Percentiles rank a stretch among this genome's conserved stretches.
Conservation (phyloP, 257 asterid species). For the Jacaranda copaia region DNA sequence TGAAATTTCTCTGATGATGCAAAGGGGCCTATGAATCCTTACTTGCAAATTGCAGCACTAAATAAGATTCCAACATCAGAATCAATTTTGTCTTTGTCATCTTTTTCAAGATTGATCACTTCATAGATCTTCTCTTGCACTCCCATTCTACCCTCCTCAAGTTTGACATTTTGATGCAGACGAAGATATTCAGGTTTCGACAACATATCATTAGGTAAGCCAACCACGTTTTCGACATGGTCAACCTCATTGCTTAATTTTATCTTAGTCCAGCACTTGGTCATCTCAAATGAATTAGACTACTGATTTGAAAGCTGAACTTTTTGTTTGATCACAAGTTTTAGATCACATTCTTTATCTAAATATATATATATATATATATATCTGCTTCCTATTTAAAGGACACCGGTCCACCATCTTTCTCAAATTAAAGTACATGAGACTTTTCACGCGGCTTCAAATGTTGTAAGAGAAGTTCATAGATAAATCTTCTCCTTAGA, state of each 20-base stretch:
- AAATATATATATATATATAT: no score
- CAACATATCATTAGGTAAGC: background rate
- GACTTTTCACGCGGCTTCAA: background rate
- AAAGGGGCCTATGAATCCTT: conserved; percentile 33
- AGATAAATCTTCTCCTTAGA: no score
- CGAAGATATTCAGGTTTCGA: background rate
- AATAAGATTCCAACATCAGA: conserved; percentile 43
- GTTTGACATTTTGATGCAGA: background rate
- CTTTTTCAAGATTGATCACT: background rate
- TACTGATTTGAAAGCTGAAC: background rate
- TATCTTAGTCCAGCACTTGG: no score
- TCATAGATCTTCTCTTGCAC: background rate
- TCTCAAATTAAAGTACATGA: background rate
- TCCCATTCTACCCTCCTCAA: background rate
- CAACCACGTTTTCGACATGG: background rate
- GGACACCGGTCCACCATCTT: background rate
- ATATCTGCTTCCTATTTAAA: no score
- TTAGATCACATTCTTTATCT: background rate
- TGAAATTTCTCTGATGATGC: conserved; percentile 28
- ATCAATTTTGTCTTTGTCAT: conserved; percentile 2
- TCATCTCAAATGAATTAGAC: no score
- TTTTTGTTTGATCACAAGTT: background rate
- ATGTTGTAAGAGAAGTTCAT: background rate
- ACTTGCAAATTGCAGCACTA: conserved; percentile 1
- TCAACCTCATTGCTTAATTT: background rate